Conservation (phyloP, 2,329 filamentous ascomycete genomes). For the Aurifilum marmelostoma region DNA sequence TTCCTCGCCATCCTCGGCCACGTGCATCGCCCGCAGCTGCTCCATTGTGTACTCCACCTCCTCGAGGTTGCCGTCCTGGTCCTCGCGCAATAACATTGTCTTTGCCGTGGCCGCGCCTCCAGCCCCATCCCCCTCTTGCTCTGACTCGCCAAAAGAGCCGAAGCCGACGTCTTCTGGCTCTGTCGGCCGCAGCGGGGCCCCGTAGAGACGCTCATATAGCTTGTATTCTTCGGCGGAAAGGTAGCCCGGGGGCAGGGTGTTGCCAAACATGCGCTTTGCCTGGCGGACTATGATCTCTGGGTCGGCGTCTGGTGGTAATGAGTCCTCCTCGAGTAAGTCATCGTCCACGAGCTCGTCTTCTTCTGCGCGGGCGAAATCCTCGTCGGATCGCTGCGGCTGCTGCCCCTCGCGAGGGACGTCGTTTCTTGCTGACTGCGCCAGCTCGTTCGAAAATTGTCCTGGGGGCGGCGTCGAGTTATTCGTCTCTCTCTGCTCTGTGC, state of each 20-base stretch:
- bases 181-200: constrained; percentile 68
- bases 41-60: constrained; percentile 57
- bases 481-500: not conserved
- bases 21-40: constrained; percentile 41
- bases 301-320: constrained; percentile 32
- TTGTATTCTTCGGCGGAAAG: constrained; percentile 71
- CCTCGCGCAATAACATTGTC: constrained; percentile 57
- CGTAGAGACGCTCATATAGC: constrained; percentile 82
- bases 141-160: constrained; percentile 29
- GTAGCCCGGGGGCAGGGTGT: constrained; percentile 73
- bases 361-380: not conserved
- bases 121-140: constrained; percentile 27
- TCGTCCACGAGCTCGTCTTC: constrained; percentile 14
- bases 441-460: constrained; percentile 15
- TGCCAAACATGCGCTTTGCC: constrained; percentile 75
- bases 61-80: constrained; percentile 61
- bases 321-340: not conserved
- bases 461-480: not conserved
- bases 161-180: constrained; percentile 61
- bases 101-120: constrained; percentile 36
- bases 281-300: constrained; percentile 69
- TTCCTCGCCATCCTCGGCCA: constrained; percentile 48
- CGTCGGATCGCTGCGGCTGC: not conserved
- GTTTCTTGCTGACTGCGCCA: not conserved
- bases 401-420: constrained; percentile 13